Conservation (phyloP, 2,329 filamentous ascomycete genomes). For the Fusarium compactum region DNA sequence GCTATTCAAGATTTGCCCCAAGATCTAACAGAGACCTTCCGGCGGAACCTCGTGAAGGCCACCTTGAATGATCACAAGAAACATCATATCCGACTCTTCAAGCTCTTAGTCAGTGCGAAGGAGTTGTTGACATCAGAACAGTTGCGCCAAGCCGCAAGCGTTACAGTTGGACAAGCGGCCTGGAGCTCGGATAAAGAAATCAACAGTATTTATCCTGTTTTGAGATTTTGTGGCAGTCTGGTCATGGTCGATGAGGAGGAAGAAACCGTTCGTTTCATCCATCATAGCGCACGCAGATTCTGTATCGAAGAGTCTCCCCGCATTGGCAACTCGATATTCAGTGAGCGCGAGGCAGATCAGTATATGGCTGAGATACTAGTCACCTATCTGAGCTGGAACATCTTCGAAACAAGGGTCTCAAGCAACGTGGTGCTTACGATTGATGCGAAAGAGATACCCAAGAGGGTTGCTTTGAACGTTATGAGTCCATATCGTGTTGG, state of each 20-base stretch:
- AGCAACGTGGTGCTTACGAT: too few species aligned
- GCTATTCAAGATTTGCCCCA: slow-evolving; percentile 49
- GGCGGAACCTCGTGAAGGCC: slow-evolving; percentile 47
- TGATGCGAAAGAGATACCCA: too few species aligned
- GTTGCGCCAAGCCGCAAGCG: slow-evolving; percentile 55
- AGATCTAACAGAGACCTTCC: slow-evolving; percentile 49
- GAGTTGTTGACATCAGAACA: slow-evolving; percentile 51
- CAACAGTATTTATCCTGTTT: slow-evolving; percentile 43
- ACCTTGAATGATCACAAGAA: not conserved
- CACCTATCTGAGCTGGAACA: too few species aligned
- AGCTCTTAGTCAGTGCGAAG: slow-evolving; percentile 49
- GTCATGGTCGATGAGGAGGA: slow-evolving; percentile 51
- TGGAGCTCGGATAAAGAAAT: slow-evolving; percentile 41
- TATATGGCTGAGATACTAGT: too few species aligned
- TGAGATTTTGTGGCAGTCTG: slow-evolving; percentile 52
- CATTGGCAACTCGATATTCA: too few species aligned
- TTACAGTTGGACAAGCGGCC: slow-evolving; percentile 48
- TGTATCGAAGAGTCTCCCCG: too few species aligned
- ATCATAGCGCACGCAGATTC: slow-evolving; percentile 52
- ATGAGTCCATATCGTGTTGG: too few species aligned
- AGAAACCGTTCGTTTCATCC: slow-evolving; percentile 48
- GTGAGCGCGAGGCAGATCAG: not conserved
- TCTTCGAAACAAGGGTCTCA: too few species aligned
- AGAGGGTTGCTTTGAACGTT: too few species aligned
- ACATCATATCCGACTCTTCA: slow-evolving; percentile 48